Conservation (phyloP, 306 rosid species). For the Geum urbanum region DNA sequence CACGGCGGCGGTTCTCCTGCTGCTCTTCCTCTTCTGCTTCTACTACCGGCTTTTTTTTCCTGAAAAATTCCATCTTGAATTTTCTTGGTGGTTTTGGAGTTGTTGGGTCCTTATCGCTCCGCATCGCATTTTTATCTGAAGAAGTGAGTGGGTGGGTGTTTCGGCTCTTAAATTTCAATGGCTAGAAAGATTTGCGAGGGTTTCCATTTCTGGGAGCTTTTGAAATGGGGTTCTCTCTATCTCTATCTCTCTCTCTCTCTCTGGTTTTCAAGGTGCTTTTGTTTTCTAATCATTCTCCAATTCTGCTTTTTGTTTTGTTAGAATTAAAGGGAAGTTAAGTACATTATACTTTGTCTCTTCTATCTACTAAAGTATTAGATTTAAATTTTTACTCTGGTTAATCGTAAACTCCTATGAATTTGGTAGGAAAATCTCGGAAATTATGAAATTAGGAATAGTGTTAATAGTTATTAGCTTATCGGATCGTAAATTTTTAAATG, state of each 20-base stretch:
- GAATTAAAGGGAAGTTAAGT: too few species aligned
- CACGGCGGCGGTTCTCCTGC: background rate
- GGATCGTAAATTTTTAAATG: too few species aligned
- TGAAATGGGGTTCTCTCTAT: background rate
- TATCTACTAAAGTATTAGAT: too few species aligned
- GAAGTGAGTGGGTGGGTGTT: background rate
- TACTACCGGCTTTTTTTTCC: background rate
- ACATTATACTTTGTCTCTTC: too few species aligned
- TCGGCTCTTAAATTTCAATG: background rate
- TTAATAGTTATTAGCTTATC: too few species aligned
- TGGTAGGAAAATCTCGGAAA: too few species aligned
- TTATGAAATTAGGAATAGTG: too few species aligned
- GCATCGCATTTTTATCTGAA: background rate
- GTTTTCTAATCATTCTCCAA: background rate
- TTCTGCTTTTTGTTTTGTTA: constrained; percentile 15
- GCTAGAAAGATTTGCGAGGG: background rate
- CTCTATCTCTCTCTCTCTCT: background rate
- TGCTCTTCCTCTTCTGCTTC: constrained; percentile 1
- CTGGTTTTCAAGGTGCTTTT: constrained; percentile 22
- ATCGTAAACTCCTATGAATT: too few species aligned
- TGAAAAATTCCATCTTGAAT: constrained; percentile 19
- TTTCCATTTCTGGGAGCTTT: constrained; percentile 9
- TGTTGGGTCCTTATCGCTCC: background rate
- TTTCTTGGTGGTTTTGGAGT: background rate
- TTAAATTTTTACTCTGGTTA: too few species aligned